phyloP scores from a whole-genome alignment of 805 yeast genomes.

The Candida suzukii region DNA sequence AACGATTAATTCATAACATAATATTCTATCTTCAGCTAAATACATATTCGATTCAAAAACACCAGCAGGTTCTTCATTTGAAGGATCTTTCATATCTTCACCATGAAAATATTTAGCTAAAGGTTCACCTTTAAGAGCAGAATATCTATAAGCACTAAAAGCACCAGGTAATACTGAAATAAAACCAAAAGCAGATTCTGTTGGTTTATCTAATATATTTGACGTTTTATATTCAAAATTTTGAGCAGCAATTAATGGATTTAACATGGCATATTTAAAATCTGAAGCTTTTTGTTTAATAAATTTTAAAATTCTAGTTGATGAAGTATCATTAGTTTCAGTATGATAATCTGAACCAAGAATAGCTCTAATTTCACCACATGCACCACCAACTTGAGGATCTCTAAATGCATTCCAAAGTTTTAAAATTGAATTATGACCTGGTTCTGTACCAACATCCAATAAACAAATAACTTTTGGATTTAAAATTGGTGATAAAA shows the following conservation, averaged over 20 bases:
- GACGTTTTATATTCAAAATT: conserved; percentile 95
- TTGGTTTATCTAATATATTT: conserved; percentile 88
- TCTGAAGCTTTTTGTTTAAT: conserved; percentile 41
- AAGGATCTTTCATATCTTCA: conserved; percentile 56
- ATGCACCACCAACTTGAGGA: conserved; percentile 89
- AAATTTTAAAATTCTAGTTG: conserved; percentile 15
- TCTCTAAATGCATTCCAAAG: conserved; percentile 80
- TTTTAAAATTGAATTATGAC: conserved; percentile 78
- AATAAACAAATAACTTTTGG: conserved; percentile 79
- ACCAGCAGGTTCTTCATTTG: conserved; percentile 59
- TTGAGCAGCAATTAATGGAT: conserved; percentile 89
- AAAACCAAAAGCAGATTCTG: conserved; percentile 90
- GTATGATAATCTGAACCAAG: conserved; percentile 23
- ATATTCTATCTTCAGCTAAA: conserved; percentile 90
- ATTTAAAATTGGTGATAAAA: conserved; percentile 72
- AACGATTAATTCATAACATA: conserved; percentile 91
- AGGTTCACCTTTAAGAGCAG: conserved; percentile 75
- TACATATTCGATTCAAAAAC: conserved; percentile 94
- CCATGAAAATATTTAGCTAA: conserved; percentile 89
- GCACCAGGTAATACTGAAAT: conserved; percentile 96
- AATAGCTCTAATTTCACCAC: conserved; percentile 91
- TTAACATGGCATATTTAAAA: conserved; percentile 46
- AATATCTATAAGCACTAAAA: conserved; percentile 84
- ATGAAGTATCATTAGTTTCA: conserved; percentile 22
- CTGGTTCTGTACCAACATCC: conserved; percentile 94